These are phyloP conservation scores for Lactifluus piperatus DNA, from an alignment of 768 basidiomycete species.

Conservation along the genomic window DNA sequence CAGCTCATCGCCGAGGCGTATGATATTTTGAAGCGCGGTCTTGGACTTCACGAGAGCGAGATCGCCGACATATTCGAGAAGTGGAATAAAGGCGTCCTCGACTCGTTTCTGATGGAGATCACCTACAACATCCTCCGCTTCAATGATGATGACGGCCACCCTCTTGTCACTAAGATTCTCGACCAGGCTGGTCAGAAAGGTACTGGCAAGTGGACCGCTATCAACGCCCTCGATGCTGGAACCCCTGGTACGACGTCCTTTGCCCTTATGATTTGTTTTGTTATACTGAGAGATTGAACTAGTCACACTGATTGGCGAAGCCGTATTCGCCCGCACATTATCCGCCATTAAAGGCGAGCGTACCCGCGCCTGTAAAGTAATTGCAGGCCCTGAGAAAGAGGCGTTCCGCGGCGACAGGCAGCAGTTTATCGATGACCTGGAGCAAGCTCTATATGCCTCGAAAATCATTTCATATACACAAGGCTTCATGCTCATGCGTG, in stretches of 20 bases:
- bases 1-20: constrained; percentile 98
- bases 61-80: constrained; percentile 89
- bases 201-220: constrained; percentile 99
- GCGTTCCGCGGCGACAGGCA: constrained; percentile 96
- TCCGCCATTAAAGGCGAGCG: constrained; percentile 97
- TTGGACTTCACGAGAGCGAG: constrained; percentile 77
- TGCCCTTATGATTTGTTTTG: not conserved
- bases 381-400: constrained; percentile 86
- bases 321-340: constrained; percentile 97
- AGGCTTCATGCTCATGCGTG: constrained; percentile 99
- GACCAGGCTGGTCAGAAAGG: constrained; percentile 98
- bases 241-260: constrained; percentile 50
- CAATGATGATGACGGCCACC: constrained; percentile 91
- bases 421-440: constrained; percentile 98
- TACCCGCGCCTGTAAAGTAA: constrained; percentile 81
- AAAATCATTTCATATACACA: constrained; percentile 99
- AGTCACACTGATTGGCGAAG: constrained; percentile 99
- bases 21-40: constrained; percentile 95
- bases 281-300: constrained; percentile 13
- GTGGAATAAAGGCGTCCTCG: constrained; percentile 99
- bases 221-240: constrained; percentile 90
- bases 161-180: constrained; percentile 88
- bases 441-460: constrained; percentile 97
- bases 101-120: constrained; percentile 99
- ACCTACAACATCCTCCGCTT: constrained; percentile 94